Conservation (phyloP, 23 red algal species). For the Cyanidium caldarium region DNA sequence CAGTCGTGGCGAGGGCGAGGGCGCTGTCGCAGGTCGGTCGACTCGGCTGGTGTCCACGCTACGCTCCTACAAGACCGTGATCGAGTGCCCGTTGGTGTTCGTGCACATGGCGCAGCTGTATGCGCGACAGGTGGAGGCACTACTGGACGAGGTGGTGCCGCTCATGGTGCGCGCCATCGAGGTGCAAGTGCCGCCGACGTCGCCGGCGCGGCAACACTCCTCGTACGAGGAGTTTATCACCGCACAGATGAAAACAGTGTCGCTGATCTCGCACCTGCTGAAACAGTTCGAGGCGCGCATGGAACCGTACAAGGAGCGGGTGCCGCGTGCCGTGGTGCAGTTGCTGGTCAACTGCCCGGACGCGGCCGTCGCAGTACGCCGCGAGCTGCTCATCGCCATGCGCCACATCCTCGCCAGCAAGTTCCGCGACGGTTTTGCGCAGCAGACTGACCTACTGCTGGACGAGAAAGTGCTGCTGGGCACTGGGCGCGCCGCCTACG, state of each 20-base stretch:
- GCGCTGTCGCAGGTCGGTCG: not conserved
- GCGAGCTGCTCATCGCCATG: constrained; percentile 82
- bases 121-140: constrained; percentile 15
- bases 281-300: constrained; percentile 45
- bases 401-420: constrained; percentile 52
- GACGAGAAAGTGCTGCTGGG: constrained; percentile 82
- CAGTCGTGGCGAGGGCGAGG: not conserved
- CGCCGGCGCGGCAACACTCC: constrained; percentile 2
- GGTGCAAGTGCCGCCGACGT: constrained; percentile 26
- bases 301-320: constrained; percentile 26
- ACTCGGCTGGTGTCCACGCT: constrained; percentile 12
- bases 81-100: constrained; percentile 70
- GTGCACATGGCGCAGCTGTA: constrained; percentile 82
- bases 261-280: constrained; percentile 70
- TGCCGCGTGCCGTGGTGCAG: constrained; percentile 66
- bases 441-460: constrained; percentile 64
- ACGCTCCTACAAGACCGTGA: constrained; percentile 57
- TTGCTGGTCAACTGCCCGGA: constrained; percentile 61
- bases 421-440: constrained; percentile 56
- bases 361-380: constrained; percentile 55
- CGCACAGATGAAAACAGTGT: constrained; percentile 89
- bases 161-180: constrained; percentile 71
- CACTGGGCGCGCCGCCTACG: constrained; percentile 36
- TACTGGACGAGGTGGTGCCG: constrained; percentile 29
- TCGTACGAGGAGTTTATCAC: constrained; percentile 71